These are phyloP conservation scores for Hypholoma fasciculare DNA, from an alignment of 768 basidiomycete genomes.

Conservation along the genomic window DNA sequence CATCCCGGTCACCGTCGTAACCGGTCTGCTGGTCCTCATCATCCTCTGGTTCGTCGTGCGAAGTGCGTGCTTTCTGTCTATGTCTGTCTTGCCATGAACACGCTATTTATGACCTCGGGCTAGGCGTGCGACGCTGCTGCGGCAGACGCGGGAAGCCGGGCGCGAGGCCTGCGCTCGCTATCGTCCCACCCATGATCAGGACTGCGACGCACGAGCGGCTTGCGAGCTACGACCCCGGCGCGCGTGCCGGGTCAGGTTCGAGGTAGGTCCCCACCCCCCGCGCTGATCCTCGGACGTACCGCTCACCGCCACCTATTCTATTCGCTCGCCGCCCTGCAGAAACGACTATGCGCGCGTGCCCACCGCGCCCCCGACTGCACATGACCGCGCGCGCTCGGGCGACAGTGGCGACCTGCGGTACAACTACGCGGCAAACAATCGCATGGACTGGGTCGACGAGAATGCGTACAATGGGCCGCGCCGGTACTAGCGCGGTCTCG, in stretches of 20 bases:
- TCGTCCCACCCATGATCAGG: slow-evolving; percentile 13
- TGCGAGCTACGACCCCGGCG: slow-evolving; percentile 21
- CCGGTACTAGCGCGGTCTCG: slow-evolving; percentile 4
- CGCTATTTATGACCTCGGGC: background rate
- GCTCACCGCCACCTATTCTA: background rate
- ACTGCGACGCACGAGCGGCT: slow-evolving; percentile 24
- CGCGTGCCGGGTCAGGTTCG: slow-evolving; percentile 18
- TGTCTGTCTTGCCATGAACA: background rate
- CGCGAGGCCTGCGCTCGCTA: slow-evolving; percentile 16
- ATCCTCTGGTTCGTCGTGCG: slow-evolving; percentile 51
- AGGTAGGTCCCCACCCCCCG: background rate
- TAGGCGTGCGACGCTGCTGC: slow-evolving; percentile 33
- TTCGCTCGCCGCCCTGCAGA: slow-evolving; percentile 16
- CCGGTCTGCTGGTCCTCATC: slow-evolving; percentile 58
- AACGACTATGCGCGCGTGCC: slow-evolving; percentile 30
- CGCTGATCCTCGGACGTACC: too few relatives aligned
- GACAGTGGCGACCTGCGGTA: slow-evolving; percentile 22
- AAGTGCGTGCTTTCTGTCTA: slow-evolving; percentile 30
- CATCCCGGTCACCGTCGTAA: slow-evolving; percentile 78
- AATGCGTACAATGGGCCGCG: slow-evolving; percentile 39
- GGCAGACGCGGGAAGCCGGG: slow-evolving; percentile 12
- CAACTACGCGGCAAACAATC: slow-evolving; percentile 30
- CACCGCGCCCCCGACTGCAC: slow-evolving; percentile 26
- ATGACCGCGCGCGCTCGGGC: slow-evolving; percentile 26
- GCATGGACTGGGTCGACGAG: slow-evolving; percentile 46